Conservation (phyloP, 768 basidiomycete species). For the Leccinum variicolor region DNA sequence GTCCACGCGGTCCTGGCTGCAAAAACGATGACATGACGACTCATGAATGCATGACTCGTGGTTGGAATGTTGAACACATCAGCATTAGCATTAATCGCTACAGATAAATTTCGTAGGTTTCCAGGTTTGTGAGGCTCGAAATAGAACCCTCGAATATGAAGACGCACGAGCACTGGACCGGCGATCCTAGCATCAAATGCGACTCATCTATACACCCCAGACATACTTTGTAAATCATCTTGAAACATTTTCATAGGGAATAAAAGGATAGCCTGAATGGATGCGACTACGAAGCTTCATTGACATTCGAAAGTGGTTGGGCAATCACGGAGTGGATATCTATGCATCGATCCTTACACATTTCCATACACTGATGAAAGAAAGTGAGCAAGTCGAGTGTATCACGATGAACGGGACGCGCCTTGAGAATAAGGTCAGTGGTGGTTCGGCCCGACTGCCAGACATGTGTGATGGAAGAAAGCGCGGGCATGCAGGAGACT, state of each 20-base stretch:
- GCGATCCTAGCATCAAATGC: neutral
- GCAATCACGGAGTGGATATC: slow-evolving; percentile 77
- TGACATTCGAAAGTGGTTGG: slow-evolving; percentile 51
- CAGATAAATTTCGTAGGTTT: neutral
- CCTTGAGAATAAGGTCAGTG: slow-evolving; percentile 50
- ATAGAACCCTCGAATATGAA: neutral
- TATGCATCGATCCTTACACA: slow-evolving; percentile 65
- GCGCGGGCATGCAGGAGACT: slow-evolving; percentile 83
- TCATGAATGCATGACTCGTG: too few species aligned
- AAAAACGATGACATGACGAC: neutral
- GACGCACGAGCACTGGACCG: neutral
- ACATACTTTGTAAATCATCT: neutral
- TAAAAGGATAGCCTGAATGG: neutral
- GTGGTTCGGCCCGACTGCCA: slow-evolving; percentile 78
- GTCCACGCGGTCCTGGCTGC: neutral
- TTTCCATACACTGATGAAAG: slow-evolving; percentile 57
- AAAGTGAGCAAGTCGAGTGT: neutral
- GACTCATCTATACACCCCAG: neutral
- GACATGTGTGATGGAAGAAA: slow-evolving; percentile 77
- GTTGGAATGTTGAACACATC: neutral
- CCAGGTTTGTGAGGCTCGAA: neutral
- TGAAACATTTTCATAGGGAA: neutral
- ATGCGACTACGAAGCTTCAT: slow-evolving; percentile 10
- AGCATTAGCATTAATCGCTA: neutral
- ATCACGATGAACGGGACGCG: slow-evolving; percentile 36